These are phyloP conservation scores for Syzygium malaccense DNA, from an alignment of 441 rosid genomes.

Conservation along the genomic window DNA sequence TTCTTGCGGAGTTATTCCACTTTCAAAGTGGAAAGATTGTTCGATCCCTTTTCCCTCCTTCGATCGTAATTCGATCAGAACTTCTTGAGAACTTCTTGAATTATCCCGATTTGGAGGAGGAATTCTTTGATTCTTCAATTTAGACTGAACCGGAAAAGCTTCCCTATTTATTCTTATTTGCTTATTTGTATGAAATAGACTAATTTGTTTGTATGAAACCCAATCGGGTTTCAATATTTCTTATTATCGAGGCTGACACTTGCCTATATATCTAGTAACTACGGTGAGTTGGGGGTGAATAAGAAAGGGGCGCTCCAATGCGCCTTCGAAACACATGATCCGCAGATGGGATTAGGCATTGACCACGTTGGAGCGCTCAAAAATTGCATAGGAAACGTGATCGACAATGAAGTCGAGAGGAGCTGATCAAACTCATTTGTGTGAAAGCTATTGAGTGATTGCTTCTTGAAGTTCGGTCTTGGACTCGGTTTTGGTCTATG, in stretches of 20 bases:
- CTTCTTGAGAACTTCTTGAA: neutral
- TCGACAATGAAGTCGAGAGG: neutral
- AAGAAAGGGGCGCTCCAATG: neutral
- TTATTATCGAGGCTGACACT: neutral
- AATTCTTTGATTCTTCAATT: neutral
- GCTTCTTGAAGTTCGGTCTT: neutral
- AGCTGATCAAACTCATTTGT: neutral
- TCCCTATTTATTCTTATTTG: neutral
- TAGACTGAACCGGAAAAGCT: neutral
- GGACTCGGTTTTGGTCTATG: neutral
- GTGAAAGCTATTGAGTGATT: neutral
- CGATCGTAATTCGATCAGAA: neutral
- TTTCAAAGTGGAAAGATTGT: neutral
- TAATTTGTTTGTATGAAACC: neutral
- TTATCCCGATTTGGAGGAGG: neutral
- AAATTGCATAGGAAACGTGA: neutral
- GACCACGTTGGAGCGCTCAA: neutral
- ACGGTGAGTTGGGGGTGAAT: neutral
- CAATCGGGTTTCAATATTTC: neutral
- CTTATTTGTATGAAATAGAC: neutral
- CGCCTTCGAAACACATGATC: neutral
- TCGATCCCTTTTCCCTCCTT: neutral
- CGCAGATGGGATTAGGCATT: neutral
- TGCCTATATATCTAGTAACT: neutral
- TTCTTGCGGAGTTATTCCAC: neutral